A percentile compares a stretch with the other conserved stretches of the same genome.
These are phyloP conservation scores for Exophiala sideris DNA, from an alignment of 2,329 filamentous ascomycete species.

Conservation along the genomic window DNA sequence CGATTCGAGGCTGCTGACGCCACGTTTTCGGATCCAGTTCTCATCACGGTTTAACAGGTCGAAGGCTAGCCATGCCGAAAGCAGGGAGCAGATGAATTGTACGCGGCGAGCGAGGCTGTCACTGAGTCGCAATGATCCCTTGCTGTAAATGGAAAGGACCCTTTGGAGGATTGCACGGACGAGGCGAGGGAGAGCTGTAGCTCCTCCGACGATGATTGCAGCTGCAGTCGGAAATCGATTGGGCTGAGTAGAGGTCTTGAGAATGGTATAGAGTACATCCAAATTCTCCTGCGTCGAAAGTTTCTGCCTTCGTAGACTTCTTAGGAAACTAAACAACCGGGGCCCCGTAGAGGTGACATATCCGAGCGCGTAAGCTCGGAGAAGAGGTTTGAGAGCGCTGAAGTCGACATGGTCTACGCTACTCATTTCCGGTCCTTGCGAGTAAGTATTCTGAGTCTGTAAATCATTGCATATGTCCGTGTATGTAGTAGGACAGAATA, in stretches of 20 bases:
- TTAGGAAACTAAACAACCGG: slow-evolving; percentile 40
- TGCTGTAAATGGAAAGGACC: slow-evolving; percentile 22
- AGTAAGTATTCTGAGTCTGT: too few species aligned
- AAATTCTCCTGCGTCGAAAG: slow-evolving; percentile 34
- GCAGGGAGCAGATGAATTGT: slow-evolving; percentile 44
- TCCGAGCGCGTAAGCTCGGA: slow-evolving; percentile 48
- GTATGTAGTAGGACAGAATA: too few species aligned
- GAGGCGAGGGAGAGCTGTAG: slow-evolving; percentile 44
- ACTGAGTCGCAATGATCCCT: neutral
- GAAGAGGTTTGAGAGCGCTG: slow-evolving; percentile 28
- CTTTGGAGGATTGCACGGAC: slow-evolving; percentile 30
- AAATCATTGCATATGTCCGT: too few species aligned
- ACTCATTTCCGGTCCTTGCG: slow-evolving; percentile 1
- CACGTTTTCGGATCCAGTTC: slow-evolving; percentile 23
- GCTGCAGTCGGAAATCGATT: slow-evolving; percentile 37
- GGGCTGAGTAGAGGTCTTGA: slow-evolving; percentile 25
- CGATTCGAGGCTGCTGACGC: slow-evolving; percentile 7
- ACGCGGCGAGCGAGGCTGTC: neutral
- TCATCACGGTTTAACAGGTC: slow-evolving; percentile 42
- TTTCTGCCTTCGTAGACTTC: slow-evolving; percentile 34
- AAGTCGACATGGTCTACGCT: slow-evolving; percentile 1
- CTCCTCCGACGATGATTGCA: slow-evolving; percentile 51
- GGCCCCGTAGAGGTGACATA: slow-evolving; percentile 49
- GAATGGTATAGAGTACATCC: slow-evolving; percentile 28
- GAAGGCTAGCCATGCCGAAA: slow-evolving; percentile 51